phyloP scores from a whole-genome alignment of 768 basidiomycete species.

The Suillus alpinus region DNA sequence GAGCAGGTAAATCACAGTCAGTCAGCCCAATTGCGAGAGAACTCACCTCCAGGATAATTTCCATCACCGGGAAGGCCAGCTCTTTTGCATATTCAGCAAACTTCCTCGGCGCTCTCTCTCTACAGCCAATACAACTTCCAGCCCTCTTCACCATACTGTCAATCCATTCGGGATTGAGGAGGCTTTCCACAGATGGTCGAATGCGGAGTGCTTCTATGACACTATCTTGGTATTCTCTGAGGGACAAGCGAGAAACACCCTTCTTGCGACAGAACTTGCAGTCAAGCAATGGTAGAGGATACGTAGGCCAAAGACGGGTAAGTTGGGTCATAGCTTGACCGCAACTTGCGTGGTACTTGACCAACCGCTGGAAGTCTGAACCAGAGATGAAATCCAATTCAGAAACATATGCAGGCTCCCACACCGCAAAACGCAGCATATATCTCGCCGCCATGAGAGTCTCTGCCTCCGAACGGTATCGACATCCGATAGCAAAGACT shows the following conservation, averaged over 20 bases:
- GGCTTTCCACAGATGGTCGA: slow-evolving; percentile 30
- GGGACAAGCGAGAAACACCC: slow-evolving; percentile 28
- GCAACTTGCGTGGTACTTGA: slow-evolving; percentile 33
- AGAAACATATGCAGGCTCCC: slow-evolving; percentile 28
- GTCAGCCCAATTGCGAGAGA: not conserved
- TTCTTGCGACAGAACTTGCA: slow-evolving; percentile 36
- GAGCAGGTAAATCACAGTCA: not conserved
- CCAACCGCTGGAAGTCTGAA: slow-evolving; percentile 33
- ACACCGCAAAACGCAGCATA: slow-evolving; percentile 35
- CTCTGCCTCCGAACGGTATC: slow-evolving; percentile 33
- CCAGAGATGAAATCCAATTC: slow-evolving; percentile 39
- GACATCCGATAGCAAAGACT: slow-evolving; percentile 37
- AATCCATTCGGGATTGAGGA: slow-evolving; percentile 30
- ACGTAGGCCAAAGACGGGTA: slow-evolving; percentile 28
- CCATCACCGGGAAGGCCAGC: slow-evolving; percentile 23
- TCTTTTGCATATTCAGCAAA: slow-evolving; percentile 29
- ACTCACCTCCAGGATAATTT: slow-evolving; percentile 29
- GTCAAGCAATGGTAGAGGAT: slow-evolving; percentile 29
- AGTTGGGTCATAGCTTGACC: slow-evolving; percentile 34
- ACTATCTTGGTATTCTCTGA: slow-evolving; percentile 32
- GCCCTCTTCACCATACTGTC: slow-evolving; percentile 28
- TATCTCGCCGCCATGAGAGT: slow-evolving; percentile 35
- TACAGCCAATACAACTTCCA: slow-evolving; percentile 27
- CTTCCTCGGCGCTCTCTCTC: slow-evolving; percentile 29
- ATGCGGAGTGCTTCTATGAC: slow-evolving; percentile 30